Evolutionary conservation across 257 asterid genomes (phyloP).

Genomic region (Fraxinus pennsylvanica): DNA sequence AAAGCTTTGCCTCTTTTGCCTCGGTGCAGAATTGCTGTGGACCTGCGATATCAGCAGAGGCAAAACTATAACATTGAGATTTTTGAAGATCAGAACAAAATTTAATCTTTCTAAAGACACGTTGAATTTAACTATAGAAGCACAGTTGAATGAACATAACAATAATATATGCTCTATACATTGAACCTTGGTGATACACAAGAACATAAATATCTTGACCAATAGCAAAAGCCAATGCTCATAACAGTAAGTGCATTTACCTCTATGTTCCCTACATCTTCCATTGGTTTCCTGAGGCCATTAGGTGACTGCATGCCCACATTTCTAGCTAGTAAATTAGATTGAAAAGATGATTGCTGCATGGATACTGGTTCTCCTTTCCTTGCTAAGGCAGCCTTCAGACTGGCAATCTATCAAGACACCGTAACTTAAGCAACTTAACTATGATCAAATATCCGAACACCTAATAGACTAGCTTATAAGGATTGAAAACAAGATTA

Average conservation of each 20-base stretch:
- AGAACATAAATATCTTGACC: too few species aligned
- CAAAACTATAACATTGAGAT: background rate
- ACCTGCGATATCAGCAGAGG: conserved; percentile 41
- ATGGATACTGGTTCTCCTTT: conserved; percentile 48
- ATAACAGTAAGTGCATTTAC: conserved; percentile 55
- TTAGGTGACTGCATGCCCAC: conserved; percentile 43
- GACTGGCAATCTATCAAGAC: conserved; percentile 60
- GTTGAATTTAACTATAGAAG: background rate
- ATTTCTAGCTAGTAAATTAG: conserved; percentile 44
- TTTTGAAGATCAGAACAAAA: too few species aligned
- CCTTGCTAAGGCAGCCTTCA: conserved; percentile 80
- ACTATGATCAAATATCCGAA: conserved; percentile 13
- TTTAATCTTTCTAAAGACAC: too few species aligned
- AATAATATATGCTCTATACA: too few species aligned
- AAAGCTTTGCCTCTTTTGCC: conserved; percentile 66
- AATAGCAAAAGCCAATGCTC: too few species aligned
- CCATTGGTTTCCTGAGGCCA: conserved; percentile 82
- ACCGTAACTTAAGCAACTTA: conserved; percentile 17
- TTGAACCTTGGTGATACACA: too few species aligned
- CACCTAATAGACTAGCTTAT: background rate
- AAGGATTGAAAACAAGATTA: conserved; percentile 3
- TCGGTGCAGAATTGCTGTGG: conserved; percentile 43
- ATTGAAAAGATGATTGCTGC: conserved; percentile 43
- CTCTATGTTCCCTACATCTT: conserved; percentile 86
- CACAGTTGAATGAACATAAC: too few species aligned